Evolutionary conservation across 2,329 filamentous ascomycete species (phyloP).

Genomic region (Calonectria leucothoes): DNA sequence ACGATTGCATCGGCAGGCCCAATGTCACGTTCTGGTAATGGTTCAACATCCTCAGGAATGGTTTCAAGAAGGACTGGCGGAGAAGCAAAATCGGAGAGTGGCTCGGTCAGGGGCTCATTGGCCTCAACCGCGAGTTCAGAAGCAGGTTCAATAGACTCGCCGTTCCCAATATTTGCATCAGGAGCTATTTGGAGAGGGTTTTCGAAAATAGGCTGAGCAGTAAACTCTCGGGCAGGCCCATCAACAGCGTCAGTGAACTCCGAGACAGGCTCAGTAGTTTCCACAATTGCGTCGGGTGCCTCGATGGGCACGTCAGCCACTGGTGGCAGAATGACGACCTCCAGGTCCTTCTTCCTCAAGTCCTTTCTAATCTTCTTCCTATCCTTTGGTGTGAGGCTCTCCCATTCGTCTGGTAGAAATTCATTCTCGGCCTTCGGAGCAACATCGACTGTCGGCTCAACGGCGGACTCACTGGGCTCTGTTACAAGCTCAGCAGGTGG

Average conservation of each 20-base stretch:
- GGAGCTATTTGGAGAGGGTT: not conserved
- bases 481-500: not conserved
- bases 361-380: conserved; percentile 40
- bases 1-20: not conserved
- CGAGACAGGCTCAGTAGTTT: not conserved
- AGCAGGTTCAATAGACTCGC: not conserved
- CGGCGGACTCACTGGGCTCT: not conserved
- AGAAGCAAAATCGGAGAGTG: not conserved
- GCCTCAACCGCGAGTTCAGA: not conserved
- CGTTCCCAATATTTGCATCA: not conserved
- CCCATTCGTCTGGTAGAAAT: conserved; percentile 36
- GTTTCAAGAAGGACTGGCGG: not conserved
- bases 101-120: not conserved
- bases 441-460: not conserved
- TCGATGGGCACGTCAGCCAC: not conserved
- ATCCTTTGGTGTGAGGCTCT: conserved; percentile 31
- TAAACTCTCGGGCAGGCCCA: not conserved
- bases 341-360: conserved; percentile 38
- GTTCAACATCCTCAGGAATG: not conserved
- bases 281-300: not conserved
- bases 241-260: not conserved
- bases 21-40: not conserved
- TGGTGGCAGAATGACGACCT: conserved; percentile 29
- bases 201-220: not conserved
- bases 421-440: conserved; percentile 26